Base-by-base conservation (phyloP, 768 basidiomycete species). In the Chalciporus sphaerocephalus region DNA sequence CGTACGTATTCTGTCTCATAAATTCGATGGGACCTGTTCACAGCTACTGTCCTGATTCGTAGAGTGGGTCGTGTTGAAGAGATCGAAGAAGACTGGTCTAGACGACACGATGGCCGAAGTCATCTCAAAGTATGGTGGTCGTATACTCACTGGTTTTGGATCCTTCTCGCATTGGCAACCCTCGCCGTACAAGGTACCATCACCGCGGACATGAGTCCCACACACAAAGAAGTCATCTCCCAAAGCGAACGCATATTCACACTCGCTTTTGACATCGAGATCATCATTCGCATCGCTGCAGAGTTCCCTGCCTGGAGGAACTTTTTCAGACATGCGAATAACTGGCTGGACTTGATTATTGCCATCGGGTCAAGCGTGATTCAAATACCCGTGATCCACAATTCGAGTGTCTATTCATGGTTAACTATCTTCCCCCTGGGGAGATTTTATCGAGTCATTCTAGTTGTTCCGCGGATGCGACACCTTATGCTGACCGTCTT, bases 381-480 rank as follows among this genome's bases (percentile, higher is more conserved):
- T 12, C 91, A 94, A 61, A 84, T 96, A 23, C 94, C 95, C 0
- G 74, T 58, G 13, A 83, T 98, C 18, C 75, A 77, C 42, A 49
- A 73, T 8, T 83, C 84, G 5, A 47, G 55, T 6, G 71, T 82
- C 3, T 95, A 94, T 58, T 78, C 85, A 0, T 98, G 95, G 95
- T 75, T 96, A 53, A 95, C 90, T 3, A 75, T 87, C 23, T 88
- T 97, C 56, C 89, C 92, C 61, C 70, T 96, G 12, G 73, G 74
- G 54, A 74, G 94, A 56, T 97, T 95, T 69, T 96, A 98, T 63
- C 74, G 94, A 2, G 90, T 96, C 36, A 91, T 98, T 56, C 62
- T 97, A 40, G 87, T 84, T 38, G 79, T 96, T 16, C 95, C 93
- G 0, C 73, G 90, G 45, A 96, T 96, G 92, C 85, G 80, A 51